Conservation (phyloP, 768 basidiomycete species). For the Tricholoma hemisulphureum region DNA sequence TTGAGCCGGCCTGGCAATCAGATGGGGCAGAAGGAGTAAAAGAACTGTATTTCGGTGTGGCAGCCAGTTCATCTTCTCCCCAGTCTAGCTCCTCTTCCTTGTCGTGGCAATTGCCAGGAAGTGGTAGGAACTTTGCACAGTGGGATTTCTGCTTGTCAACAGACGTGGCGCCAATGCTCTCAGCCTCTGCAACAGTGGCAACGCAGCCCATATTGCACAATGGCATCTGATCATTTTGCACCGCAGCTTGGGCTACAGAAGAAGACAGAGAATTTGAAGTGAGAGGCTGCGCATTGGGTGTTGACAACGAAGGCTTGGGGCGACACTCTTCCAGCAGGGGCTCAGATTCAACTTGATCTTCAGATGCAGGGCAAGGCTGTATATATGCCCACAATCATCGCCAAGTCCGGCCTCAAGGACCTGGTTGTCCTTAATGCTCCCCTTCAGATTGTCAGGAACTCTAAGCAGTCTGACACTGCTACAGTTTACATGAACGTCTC, state of each 20-base stretch:
- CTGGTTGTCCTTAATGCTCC: too few species aligned
- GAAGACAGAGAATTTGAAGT: background rate
- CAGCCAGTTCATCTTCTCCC: background rate
- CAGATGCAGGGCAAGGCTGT: background rate
- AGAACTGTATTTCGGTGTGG: background rate
- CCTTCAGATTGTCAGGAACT: too few species aligned
- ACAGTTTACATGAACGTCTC: too few species aligned
- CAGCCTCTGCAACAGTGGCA: background rate
- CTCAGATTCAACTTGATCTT: background rate
- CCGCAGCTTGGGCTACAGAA: background rate
- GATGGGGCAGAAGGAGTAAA: background rate
- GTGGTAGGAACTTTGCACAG: background rate
- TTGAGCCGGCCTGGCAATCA: background rate
- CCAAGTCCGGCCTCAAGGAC: too few species aligned
- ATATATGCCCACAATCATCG: too few species aligned
- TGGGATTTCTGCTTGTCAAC: background rate
- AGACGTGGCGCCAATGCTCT: background rate
- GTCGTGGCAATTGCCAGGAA: background rate
- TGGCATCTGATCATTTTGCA: background rate
- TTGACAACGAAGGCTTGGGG: background rate
- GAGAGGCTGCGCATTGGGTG: background rate
- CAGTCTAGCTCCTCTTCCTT: background rate
- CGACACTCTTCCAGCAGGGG: background rate
- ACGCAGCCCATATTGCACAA: background rate
- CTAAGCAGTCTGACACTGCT: too few species aligned